Evolutionary conservation across 2,329 filamentous ascomycete genomes (phyloP).

Genomic region (Fusarium penzigii): DNA sequence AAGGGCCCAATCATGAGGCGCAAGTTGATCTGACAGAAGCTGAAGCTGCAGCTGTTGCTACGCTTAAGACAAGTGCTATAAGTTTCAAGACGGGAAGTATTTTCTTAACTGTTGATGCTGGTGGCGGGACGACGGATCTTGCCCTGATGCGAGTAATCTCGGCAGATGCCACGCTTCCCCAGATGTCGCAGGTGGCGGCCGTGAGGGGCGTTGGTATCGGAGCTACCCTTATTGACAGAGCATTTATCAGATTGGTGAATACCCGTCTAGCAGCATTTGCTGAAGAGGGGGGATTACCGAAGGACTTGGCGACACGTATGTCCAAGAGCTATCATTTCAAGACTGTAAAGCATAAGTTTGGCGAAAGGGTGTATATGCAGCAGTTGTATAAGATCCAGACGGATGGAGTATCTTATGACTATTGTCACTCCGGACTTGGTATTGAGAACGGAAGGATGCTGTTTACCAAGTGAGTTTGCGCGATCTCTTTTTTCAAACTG

Average conservation of each 20-base stretch:
- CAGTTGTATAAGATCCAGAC: constrained; percentile 41
- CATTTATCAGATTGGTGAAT: constrained; percentile 40
- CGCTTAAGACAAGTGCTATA: constrained; percentile 44
- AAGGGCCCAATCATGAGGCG: constrained; percentile 38
- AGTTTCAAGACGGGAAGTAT: constrained; percentile 39
- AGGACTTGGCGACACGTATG: constrained; percentile 37
- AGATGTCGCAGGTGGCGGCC: constrained; percentile 36
- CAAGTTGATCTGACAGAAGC: constrained; percentile 47
- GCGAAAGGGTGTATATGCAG: constrained; percentile 42
- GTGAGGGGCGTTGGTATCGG: constrained; percentile 47
- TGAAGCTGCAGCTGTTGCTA: constrained; percentile 47
- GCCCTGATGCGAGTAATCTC: constrained; percentile 42
- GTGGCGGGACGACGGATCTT: constrained; percentile 48
- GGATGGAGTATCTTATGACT: constrained; percentile 42
- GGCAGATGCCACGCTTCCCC: constrained; percentile 23
- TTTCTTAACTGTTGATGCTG: constrained; percentile 45
- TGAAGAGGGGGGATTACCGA: constrained; percentile 40
- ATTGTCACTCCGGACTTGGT: constrained; percentile 36
- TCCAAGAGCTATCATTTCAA: constrained; percentile 39
- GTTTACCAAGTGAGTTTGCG: constrained; percentile 36
- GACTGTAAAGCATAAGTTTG: constrained; percentile 42
- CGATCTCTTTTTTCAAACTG: not conserved
- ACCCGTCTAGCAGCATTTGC: constrained; percentile 37
- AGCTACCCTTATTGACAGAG: constrained; percentile 44
- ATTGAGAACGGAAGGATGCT: constrained; percentile 42